Evolutionary conservation across 345 rosid species (phyloP).

Genomic region (Reutealis trisperma): DNA sequence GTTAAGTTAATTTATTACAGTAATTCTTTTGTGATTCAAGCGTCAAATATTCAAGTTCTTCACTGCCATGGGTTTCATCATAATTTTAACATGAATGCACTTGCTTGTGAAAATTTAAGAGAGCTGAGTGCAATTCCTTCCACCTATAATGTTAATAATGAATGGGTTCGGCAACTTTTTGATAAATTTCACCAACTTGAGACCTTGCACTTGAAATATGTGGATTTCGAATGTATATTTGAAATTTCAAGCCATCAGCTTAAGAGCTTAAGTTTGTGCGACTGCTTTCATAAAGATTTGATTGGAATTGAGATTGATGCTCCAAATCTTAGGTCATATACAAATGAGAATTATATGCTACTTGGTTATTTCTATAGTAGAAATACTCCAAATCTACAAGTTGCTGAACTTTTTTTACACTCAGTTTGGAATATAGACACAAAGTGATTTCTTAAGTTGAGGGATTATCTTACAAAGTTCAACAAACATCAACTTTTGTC

Average conservation of each 20-base stretch:
- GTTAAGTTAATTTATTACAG: not conserved
- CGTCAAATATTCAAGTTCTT: no score
- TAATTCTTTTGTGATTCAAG: not conserved
- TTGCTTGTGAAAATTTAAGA: no score
- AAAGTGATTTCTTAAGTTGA: not conserved
- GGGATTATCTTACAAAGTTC: not conserved
- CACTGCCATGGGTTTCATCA: no score
- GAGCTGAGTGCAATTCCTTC: no score
- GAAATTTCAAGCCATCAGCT: not conserved
- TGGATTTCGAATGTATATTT: not conserved
- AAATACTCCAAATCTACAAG: no score
- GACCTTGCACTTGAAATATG: not conserved
- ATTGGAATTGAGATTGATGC: not conserved
- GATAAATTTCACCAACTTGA: not conserved
- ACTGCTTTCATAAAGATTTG: not conserved
- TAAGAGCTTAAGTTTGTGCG: not conserved
- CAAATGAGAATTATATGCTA: no score
- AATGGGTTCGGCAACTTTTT: no score
- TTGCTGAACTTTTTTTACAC: no score
- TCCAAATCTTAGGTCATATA: not conserved
- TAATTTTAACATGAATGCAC: no score
- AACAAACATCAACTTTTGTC: not conserved
- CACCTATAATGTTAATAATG: no score
- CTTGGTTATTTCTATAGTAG: not conserved
- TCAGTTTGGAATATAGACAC: not conserved